Conservation (phyloP, 2,329 filamentous ascomycete species). For the Paraconiothyrium brasiliense region DNA sequence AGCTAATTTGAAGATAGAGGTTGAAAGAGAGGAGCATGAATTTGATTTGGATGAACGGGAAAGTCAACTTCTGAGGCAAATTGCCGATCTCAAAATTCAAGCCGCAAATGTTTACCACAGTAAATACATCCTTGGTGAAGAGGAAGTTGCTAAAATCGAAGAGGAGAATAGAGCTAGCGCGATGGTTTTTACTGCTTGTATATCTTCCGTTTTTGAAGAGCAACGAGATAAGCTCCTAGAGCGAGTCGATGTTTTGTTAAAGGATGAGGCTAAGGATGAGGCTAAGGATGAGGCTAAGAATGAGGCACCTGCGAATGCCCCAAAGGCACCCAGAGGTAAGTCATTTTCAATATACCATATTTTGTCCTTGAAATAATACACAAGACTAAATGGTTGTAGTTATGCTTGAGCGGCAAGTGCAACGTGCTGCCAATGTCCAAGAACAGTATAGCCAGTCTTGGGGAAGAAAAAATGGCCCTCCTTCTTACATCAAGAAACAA, state of each 20-base stretch:
- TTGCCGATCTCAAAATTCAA: background rate
- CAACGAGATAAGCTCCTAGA: too few relatives aligned
- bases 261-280: background rate
- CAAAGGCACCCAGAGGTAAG: conserved; percentile 1
- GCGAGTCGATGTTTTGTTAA: too few relatives aligned
- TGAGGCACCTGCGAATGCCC: background rate
- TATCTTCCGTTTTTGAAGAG: too few relatives aligned
- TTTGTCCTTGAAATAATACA: background rate
- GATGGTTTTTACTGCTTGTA: too few relatives aligned
- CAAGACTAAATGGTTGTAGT: background rate
- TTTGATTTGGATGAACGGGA: background rate
- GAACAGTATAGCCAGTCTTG: background rate
- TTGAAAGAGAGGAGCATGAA: background rate
- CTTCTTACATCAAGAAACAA: background rate
- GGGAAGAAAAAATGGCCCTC: background rate
- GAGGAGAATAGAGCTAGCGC: background rate
- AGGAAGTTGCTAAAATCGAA: background rate
- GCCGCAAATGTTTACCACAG: background rate
- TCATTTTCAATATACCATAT: background rate
- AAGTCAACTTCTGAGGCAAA: background rate
- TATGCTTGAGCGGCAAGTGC: background rate
- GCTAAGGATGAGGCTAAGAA: background rate
- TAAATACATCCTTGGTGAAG: background rate
- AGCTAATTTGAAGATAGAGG: background rate
- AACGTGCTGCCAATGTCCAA: background rate